A percentile compares a stretch with the other conserved stretches of the same genome.
phyloP scores from a whole-genome alignment of 345 rosid species.

The Iberis pinnata region DNA sequence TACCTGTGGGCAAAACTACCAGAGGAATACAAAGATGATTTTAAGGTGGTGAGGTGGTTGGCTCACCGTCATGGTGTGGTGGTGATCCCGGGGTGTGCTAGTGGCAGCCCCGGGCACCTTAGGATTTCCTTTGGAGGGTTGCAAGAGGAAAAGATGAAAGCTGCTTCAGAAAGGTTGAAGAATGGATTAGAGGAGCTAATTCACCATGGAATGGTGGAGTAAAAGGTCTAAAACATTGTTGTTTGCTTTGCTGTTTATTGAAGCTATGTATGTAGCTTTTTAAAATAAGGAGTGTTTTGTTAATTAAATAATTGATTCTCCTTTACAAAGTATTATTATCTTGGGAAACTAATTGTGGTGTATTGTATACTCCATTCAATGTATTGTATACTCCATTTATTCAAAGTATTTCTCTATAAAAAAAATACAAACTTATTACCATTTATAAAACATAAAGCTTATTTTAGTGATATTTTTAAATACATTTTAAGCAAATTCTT shows the following conservation, averaged over 20 bases:
- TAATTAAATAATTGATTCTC: slow-evolving; percentile 2
- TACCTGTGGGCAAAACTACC: slow-evolving; percentile 95
- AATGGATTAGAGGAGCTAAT: slow-evolving; percentile 67
- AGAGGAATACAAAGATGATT: slow-evolving; percentile 36
- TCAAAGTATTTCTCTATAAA: too few relatives aligned
- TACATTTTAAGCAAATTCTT: too few relatives aligned
- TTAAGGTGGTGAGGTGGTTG: slow-evolving; percentile 77
- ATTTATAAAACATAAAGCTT: too few relatives aligned
- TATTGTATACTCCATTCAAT: too few relatives aligned
- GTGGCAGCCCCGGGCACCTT: slow-evolving; percentile 63
- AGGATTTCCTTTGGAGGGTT: slow-evolving; percentile 83
- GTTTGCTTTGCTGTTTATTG: slow-evolving; percentile 3
- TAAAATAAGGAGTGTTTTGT: slow-evolving; percentile 5
- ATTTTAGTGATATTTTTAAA: too few relatives aligned
- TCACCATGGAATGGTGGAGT: slow-evolving; percentile 45
- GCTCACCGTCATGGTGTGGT: slow-evolving; percentile 73
- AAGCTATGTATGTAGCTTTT: background rate
- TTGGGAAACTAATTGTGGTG: too few relatives aligned
- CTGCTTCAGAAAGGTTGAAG: slow-evolving; percentile 64
- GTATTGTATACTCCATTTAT: too few relatives aligned
- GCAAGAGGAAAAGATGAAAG: slow-evolving; percentile 51
- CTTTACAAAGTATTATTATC: slow-evolving; percentile 14
- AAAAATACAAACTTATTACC: too few relatives aligned
- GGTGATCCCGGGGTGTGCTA: slow-evolving; percentile 72
- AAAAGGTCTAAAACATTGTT: background rate